phyloP scores from a whole-genome alignment of 352 stramenopile species.

The Thalassiosira oceanica region DNA sequence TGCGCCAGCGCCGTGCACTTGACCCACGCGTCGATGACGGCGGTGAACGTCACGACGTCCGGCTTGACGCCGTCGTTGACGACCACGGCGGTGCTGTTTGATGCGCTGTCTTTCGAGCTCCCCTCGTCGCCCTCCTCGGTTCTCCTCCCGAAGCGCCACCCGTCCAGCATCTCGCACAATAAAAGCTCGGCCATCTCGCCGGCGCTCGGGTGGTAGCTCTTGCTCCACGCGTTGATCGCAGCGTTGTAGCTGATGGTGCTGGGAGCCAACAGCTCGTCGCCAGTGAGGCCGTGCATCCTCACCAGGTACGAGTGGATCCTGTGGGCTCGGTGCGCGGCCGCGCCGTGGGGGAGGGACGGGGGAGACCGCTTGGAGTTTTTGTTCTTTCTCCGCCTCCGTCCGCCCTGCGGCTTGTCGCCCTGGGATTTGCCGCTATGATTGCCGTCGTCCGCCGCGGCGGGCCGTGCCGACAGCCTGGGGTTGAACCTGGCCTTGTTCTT shows the following conservation, averaged over 20 bases:
- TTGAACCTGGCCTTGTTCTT: neutral
- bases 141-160: constrained; percentile 27
- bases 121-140: neutral
- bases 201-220: constrained; percentile 46
- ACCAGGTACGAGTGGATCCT: constrained; percentile 63
- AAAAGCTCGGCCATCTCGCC: constrained; percentile 48
- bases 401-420: constrained; percentile 4
- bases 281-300: constrained; percentile 36
- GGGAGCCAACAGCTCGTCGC: constrained; percentile 46
- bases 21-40: constrained; percentile 52
- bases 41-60: constrained; percentile 53
- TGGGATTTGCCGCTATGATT: constrained; percentile 14
- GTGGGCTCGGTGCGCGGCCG: constrained; percentile 55
- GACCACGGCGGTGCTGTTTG: too few relatives aligned
- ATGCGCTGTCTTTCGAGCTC: constrained; percentile 1
- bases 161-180: constrained; percentile 60
- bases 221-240: constrained; percentile 67
- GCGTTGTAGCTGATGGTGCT: constrained; percentile 65
- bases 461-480: neutral
- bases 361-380: too few relatives aligned
- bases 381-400: neutral
- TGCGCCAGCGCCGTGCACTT: constrained; percentile 62
- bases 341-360: constrained; percentile 37
- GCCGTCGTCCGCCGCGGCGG: too few relatives aligned
- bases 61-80: constrained; percentile 51